These are phyloP conservation scores for Boletus reticulatus DNA, from an alignment of 768 basidiomycete genomes.

Conservation along the genomic window DNA sequence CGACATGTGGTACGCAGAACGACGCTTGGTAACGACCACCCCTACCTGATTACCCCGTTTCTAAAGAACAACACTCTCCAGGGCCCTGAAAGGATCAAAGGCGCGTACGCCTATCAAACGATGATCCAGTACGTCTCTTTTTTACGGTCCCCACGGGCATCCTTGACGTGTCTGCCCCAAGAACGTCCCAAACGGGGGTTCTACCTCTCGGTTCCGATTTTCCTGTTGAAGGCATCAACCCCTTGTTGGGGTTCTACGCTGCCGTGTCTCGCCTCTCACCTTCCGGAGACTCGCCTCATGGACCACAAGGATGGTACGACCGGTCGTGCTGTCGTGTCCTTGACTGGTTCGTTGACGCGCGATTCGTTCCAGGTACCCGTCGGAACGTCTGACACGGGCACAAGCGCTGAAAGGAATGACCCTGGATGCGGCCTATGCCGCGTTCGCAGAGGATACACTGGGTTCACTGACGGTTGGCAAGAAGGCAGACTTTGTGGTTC, in stretches of 20 bases:
- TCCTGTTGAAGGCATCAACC: constrained; percentile 89
- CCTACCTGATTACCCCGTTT: not conserved
- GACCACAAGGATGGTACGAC: constrained; percentile 73
- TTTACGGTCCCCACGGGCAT: not conserved
- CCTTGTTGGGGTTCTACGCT: constrained; percentile 87
- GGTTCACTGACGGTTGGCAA: constrained; percentile 79
- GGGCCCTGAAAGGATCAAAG: constrained; percentile 80
- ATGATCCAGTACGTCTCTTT: constrained; percentile 57
- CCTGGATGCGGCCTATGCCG: constrained; percentile 83
- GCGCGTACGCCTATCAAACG: constrained; percentile 87
- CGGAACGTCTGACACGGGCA: constrained; percentile 70
- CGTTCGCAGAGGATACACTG: constrained; percentile 66
- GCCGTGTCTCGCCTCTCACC: constrained; percentile 71
- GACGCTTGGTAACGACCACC: constrained; percentile 51
- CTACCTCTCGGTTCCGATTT: constrained; percentile 92
- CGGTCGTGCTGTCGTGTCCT: not conserved
- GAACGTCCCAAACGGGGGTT: constrained; percentile 48
- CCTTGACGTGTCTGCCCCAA: constrained; percentile 17
- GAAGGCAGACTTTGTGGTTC: constrained; percentile 83
- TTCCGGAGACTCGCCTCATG: constrained; percentile 79
- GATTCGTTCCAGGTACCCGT: constrained; percentile 59
- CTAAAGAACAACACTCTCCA: constrained; percentile 23
- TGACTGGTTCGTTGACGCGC: not conserved
- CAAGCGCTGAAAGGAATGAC: constrained; percentile 93
- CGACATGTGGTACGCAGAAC: constrained; percentile 92